Evolutionary conservation across 148 eudicot species (phyloP).

Genomic region (Hydrangea macrophylla): DNA sequence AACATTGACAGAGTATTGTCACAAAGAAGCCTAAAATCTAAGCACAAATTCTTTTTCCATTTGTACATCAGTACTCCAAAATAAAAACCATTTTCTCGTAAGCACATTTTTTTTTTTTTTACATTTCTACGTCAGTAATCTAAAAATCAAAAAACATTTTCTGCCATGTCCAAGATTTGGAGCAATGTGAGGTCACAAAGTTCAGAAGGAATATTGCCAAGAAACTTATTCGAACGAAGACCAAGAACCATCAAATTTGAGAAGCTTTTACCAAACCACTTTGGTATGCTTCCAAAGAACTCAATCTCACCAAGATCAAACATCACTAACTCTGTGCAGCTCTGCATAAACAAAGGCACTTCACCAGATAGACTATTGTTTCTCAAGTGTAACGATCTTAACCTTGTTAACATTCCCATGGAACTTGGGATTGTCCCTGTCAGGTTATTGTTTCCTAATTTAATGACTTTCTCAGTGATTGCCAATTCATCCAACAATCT

Average conservation of each 20-base stretch:
- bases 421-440: conserved; percentile 25
- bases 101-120: no score
- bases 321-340: neutral
- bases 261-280: conserved; percentile 7
- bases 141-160: neutral
- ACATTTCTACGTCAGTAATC: no score
- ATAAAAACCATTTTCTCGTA: no score
- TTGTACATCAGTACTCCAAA: no score
- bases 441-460: conserved; percentile 16
- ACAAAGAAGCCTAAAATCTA: no score
- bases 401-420: neutral
- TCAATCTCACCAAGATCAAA: conserved; percentile 17
- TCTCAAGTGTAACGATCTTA: conserved; percentile 9
- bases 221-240: conserved; percentile 4
- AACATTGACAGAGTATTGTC: no score
- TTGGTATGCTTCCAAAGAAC: conserved; percentile 19
- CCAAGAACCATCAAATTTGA: neutral
- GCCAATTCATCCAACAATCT: conserved; percentile 11
- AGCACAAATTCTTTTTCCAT: no score
- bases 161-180: conserved; percentile 16
- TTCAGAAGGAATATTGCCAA: neutral
- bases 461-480: neutral
- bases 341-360: conserved; percentile 9
- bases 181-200: conserved; percentile 7
- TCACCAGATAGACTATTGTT: conserved; percentile 18